A percentile compares a stretch with the other conserved stretches of the same genome.
These are phyloP conservation scores for Neurospora cerealis DNA, from an alignment of 495 filamentous ascomycete species.

Conservation along the genomic window DNA sequence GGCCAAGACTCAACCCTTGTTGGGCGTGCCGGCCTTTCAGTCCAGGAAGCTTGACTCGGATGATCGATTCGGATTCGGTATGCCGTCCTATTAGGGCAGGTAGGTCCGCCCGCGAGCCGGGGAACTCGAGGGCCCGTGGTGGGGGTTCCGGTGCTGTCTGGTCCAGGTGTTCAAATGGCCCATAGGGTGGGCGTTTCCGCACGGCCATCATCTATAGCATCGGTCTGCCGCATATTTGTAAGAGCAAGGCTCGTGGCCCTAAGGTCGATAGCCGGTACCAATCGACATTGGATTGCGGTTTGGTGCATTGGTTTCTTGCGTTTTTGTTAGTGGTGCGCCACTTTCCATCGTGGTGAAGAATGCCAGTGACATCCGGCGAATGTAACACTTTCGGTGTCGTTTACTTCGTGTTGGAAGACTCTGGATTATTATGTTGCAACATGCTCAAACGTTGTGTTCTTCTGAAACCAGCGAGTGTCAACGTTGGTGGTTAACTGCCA, in stretches of 20 bases:
- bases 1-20: too few relatives aligned
- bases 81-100: neutral
- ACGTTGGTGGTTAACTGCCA: neutral
- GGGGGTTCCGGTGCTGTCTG: neutral
- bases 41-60: neutral
- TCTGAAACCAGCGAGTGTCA: neutral
- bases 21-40: too few relatives aligned
- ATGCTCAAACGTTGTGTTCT: too few relatives aligned
- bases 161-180: neutral
- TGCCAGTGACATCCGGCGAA: neutral
- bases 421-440: neutral
- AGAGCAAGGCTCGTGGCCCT: neutral
- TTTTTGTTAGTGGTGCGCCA: neutral
- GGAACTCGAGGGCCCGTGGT: neutral
- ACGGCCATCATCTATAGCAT: neutral
- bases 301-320: neutral
- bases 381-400: fast-evolving
- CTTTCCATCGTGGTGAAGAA: neutral
- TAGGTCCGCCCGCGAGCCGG: neutral
- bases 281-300: neutral
- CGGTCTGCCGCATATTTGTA: neutral
- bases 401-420: neutral
- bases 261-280: neutral
- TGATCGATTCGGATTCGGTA: neutral
- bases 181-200: neutral